Conservation (phyloP, 78 protist genomes). For the Pigoraptor vietnamica region DNA sequence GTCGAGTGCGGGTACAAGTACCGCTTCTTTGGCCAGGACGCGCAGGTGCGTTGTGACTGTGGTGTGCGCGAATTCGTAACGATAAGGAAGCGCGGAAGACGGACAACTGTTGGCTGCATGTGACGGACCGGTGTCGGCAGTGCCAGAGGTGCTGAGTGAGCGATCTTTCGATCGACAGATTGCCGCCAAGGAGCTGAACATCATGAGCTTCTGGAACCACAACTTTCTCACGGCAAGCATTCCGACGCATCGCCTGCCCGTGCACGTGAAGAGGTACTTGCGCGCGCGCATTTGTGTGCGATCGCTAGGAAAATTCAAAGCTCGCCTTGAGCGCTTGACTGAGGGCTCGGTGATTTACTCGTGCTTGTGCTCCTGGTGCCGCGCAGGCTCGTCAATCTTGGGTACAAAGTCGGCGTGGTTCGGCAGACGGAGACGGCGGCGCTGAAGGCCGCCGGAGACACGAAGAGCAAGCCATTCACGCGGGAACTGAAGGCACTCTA, state of each 20-base stretch:
- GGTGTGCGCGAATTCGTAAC: neutral
- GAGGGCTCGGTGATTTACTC: too few species aligned
- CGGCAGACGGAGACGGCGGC: conserved; percentile 85
- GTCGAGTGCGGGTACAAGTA: conserved; percentile 68
- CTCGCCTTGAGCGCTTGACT: too few species aligned
- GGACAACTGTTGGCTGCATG: neutral
- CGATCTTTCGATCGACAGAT: too few species aligned
- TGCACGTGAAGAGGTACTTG: conserved; percentile 10
- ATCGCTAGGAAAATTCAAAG: too few species aligned
- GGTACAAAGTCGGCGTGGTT: conserved; percentile 80
- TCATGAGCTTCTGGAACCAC: neutral
- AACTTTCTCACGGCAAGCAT: conserved; percentile 23
- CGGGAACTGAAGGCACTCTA: conserved; percentile 58
- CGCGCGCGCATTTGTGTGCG: neutral
- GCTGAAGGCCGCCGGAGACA: conserved; percentile 45
- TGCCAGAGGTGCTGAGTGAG: too few species aligned
- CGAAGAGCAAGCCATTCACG: conserved; percentile 37
- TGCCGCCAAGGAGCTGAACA: conserved; percentile 6
- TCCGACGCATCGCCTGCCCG: conserved; percentile 16
- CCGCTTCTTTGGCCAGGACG: conserved; percentile 34
- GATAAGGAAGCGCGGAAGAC: neutral
- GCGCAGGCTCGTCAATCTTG: conserved; percentile 64
- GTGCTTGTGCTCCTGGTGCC: neutral
- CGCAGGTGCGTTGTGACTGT: neutral
- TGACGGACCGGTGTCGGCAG: too few species aligned